Percentiles rank a stretch among this genome's conserved stretches.
Conservation (phyloP, 495 filamentous ascomycete genomes). For the Penicillium lagena region DNA sequence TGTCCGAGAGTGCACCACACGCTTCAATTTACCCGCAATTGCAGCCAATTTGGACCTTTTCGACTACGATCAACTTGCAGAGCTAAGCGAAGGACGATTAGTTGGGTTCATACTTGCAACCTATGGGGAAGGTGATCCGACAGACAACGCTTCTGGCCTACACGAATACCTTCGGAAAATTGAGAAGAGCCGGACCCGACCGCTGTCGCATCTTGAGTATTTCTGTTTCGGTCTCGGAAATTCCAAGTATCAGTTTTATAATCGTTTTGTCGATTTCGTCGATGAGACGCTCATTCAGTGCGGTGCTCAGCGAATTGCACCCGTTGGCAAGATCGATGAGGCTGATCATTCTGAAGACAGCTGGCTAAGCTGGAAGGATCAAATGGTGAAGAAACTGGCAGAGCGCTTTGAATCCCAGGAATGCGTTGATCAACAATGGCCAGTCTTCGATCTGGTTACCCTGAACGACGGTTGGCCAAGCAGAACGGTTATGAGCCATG, state of each 20-base stretch:
- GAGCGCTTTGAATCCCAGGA: conserved; percentile 17
- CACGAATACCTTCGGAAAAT: background rate
- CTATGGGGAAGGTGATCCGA: conserved; percentile 42
- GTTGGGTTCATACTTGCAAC: conserved; percentile 37
- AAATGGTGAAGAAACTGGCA: conserved; percentile 15
- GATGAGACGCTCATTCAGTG: conserved; percentile 9
- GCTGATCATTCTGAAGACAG: conserved; percentile 25
- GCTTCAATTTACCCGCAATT: conserved; percentile 23
- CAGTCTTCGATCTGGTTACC: background rate
- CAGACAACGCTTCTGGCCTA: conserved; percentile 31
- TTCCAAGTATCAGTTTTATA: conserved; percentile 35
- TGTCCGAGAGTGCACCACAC: conserved; percentile 18
- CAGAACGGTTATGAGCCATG: background rate
- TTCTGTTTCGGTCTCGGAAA: conserved; percentile 30
- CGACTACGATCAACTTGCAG: conserved; percentile 22
- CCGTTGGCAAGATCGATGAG: conserved; percentile 25
- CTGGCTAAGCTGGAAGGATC: conserved; percentile 31
- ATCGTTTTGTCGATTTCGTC: conserved; percentile 22
- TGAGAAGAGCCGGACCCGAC: conserved; percentile 10
- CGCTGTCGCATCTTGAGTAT: conserved; percentile 18
- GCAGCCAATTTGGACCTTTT: conserved; percentile 32
- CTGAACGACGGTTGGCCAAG: background rate
- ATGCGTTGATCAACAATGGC: background rate
- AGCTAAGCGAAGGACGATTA: conserved; percentile 18
- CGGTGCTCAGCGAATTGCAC: conserved; percentile 20